Evolutionary conservation across 371 early-diverging fungal species (phyloP).

Genomic region (Funneliformis caledonium): DNA sequence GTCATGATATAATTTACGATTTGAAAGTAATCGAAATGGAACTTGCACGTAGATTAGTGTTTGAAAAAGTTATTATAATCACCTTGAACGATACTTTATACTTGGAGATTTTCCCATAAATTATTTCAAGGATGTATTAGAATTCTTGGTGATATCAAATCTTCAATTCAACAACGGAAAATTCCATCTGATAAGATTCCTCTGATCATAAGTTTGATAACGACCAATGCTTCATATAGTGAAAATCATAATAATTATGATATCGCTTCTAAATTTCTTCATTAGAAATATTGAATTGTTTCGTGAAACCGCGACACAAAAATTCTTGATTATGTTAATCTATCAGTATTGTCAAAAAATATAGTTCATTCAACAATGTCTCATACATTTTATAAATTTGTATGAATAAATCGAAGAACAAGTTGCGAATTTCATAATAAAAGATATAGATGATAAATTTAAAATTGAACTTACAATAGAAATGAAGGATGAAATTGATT

Average conservation of each 20-base stretch:
- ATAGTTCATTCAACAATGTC: background rate
- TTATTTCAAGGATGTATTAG: conserved; percentile 22
- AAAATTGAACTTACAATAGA: background rate
- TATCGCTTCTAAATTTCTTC: conserved; percentile 27
- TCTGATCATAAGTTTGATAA: background rate
- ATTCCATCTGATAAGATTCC: conserved; percentile 30
- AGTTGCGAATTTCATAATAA: conserved; percentile 7
- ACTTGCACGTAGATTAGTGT: conserved; percentile 24
- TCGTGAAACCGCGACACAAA: conserved; percentile 24
- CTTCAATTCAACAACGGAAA: conserved; percentile 33
- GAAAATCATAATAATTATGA: background rate
- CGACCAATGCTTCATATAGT: background rate
- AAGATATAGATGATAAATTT: conserved; percentile 29
- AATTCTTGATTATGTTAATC: conserved; percentile 27
- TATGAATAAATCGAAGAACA: conserved; percentile 40
- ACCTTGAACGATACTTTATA: conserved; percentile 6
- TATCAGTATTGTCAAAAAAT: conserved; percentile 11
- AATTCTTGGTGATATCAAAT: conserved; percentile 30
- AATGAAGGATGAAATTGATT: background rate
- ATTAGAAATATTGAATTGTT: conserved; percentile 39
- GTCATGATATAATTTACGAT: conserved; percentile 40
- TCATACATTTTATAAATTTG: conserved; percentile 31
- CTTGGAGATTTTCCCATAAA: conserved; percentile 34
- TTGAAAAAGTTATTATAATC: conserved; percentile 25
- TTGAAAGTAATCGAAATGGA: conserved; percentile 32